A percentile compares a stretch with the other conserved stretches of the same genome.
Evolutionary conservation across 108 stramenopile genomes (phyloP).

Genomic region (Cyclotella choctawhatcheeana): DNA sequence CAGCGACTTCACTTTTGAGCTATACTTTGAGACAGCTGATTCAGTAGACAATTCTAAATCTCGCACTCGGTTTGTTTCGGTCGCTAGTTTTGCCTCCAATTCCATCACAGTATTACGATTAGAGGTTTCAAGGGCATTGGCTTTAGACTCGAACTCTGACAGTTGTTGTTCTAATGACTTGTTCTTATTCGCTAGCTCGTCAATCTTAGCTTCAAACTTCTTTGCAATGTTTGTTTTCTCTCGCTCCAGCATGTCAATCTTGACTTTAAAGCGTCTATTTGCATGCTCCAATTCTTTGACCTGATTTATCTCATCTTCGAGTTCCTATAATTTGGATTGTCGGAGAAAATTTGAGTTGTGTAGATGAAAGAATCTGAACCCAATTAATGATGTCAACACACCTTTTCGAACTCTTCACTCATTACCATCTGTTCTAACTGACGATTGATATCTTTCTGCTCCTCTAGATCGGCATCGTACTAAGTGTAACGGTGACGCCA

Average conservation of each 20-base stretch:
- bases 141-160: conserved; percentile 32
- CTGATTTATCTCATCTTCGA: conserved; percentile 53
- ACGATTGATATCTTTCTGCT: conserved; percentile 53
- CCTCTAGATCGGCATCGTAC: conserved; percentile 51
- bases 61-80: conserved; percentile 26
- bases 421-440: conserved; percentile 56
- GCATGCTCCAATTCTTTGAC: conserved; percentile 54
- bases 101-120: conserved; percentile 33
- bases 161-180: conserved; percentile 37
- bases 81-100: conserved; percentile 44
- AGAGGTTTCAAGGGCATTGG: conserved; percentile 20
- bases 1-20: conserved; percentile 24
- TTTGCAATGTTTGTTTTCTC: conserved; percentile 38
- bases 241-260: conserved; percentile 53
- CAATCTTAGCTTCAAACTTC: conserved; percentile 45
- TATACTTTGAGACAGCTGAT: conserved; percentile 19
- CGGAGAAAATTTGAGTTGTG: no score
- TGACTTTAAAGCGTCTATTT: conserved; percentile 50
- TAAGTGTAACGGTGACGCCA: neutral
- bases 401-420: conserved; percentile 53
- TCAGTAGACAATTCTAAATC: conserved; percentile 33
- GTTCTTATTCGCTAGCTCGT: conserved; percentile 39
- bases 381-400: neutral
- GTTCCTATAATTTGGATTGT: no score
- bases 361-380: neutral